These are phyloP conservation scores for Coniochaeta sp. DNA, from an alignment of 2,329 filamentous ascomycete genomes.

Conservation along the genomic window DNA sequence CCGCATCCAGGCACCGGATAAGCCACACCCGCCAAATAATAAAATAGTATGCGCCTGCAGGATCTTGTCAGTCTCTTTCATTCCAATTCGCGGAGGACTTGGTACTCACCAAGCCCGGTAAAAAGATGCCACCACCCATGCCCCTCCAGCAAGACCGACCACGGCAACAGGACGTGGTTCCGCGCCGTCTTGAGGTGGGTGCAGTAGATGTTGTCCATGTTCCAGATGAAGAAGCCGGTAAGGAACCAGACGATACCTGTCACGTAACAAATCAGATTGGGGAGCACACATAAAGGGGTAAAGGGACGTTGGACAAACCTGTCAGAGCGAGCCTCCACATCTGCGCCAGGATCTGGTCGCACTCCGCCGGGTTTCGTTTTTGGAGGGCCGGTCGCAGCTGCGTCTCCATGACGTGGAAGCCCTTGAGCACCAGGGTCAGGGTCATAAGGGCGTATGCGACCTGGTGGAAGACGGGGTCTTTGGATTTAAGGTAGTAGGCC, in stretches of 20 bases:
- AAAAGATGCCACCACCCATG: constrained; percentile 66
- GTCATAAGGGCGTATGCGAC: constrained; percentile 70
- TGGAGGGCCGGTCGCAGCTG: constrained; percentile 37
- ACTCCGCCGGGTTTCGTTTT: constrained; percentile 40
- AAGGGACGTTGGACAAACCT: constrained; percentile 32
- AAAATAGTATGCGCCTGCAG: constrained; percentile 59
- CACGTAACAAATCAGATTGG: not conserved
- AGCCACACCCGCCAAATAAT: constrained; percentile 81
- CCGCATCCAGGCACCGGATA: constrained; percentile 65
- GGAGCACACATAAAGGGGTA: not conserved
- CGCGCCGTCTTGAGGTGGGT: constrained; percentile 57
- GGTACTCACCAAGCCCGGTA: constrained; percentile 60
- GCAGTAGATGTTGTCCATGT: constrained; percentile 72
- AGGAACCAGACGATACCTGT: constrained; percentile 64
- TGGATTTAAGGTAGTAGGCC: constrained; percentile 66
- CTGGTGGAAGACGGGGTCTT: constrained; percentile 79
- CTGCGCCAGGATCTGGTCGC: constrained; percentile 39
- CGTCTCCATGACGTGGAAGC: constrained; percentile 66
- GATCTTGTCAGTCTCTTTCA: not conserved
- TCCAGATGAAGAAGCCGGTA: constrained; percentile 71
- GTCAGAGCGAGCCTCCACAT: constrained; percentile 71
- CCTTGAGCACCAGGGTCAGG: constrained; percentile 60
- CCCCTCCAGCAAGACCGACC: constrained; percentile 63
- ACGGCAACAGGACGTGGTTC: constrained; percentile 64
- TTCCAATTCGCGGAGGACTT: too few species aligned